Evolutionary conservation across 495 filamentous ascomycete genomes (phyloP), one percentile per base, ranked within the genome.

Genomic region (Paragyromitra xinjiangensis): DNA sequence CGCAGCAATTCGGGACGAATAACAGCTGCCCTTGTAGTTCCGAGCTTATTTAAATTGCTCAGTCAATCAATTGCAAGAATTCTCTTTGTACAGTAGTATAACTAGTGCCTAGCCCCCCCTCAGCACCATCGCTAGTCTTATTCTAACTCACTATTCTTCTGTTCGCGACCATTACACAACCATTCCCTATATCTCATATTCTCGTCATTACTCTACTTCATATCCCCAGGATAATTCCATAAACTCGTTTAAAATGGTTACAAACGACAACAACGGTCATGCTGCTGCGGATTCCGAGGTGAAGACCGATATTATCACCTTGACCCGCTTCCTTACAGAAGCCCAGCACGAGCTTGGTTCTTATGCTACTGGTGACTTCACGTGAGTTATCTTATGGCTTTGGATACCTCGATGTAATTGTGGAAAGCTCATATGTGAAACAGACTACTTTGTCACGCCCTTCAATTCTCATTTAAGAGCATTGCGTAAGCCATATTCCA

Each of bases 381-480:
- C 95, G 92, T 96, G 86, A 55, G 91, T 85, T 48, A 55, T 42
- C 39, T 34, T 19, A n/a, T 59, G 64, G 37, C 56, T 37, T 26
- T n/a, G n/a, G 48, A 11, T 42, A 14, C 39, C 34, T 2, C n/a
- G 40, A 45, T 65, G 14, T 51, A 39, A 40, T 7, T 71, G 44
- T 16, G 11, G 14, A 50, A 71, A 73, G 51, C 61, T 63, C 39
- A 81, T 66, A 56, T 39, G 56, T 51, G 37, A 14, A 56, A 72
- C 80, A 97, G 94, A 81, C 89, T 99, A 29, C 89, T 99, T 68
- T 98, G 94, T 88, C 95, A 99, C 83, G 94, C 96, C 72, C 91
- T 99, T 42, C 96, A 98, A 86, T 98, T 98, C 88, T 93, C 95
- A 80, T 99, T 99, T 90, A 99, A 99, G 87, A 94, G 92, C 68